Evolutionary conservation across 2,329 filamentous ascomycete species (phyloP).

Genomic region (Pseudogymnoascus sp.): DNA sequence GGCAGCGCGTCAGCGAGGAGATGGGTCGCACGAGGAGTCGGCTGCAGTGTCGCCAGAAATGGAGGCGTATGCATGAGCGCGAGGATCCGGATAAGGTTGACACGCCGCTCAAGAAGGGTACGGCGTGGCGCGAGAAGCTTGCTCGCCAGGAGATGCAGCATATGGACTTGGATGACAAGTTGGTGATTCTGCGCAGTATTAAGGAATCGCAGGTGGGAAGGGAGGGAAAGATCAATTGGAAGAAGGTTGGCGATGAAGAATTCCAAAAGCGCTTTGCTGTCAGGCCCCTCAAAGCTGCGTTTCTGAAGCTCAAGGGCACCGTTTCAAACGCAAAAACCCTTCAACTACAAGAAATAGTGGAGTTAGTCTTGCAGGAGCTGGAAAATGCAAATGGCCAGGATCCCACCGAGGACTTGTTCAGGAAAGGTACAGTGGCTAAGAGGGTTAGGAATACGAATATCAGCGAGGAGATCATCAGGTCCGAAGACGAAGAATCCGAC

Average conservation of each 20-base stretch:
- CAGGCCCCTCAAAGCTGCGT: constrained; percentile 23
- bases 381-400: constrained; percentile 8
- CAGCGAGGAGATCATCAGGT: not conserved
- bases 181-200: constrained; percentile 37
- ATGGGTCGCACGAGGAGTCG: constrained; percentile 56
- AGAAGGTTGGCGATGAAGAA: constrained; percentile 33
- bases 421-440: not conserved
- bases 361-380: constrained; percentile 19
- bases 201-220: constrained; percentile 31
- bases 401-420: constrained; percentile 1
- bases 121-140: constrained; percentile 36
- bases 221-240: constrained; percentile 45
- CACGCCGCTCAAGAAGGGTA: constrained; percentile 10
- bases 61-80: constrained; percentile 42
- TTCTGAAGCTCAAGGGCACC: constrained; percentile 20
- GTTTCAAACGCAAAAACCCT: constrained; percentile 22
- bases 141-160: constrained; percentile 35
- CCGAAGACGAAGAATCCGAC: not conserved
- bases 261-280: constrained; percentile 32
- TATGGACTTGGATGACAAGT: constrained; percentile 39
- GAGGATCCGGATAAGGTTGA: constrained; percentile 19
- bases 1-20: constrained; percentile 53
- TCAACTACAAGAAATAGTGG: constrained; percentile 23
- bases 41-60: constrained; percentile 62
- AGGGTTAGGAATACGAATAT: not conserved